A percentile compares a stretch with the other conserved stretches of the same genome.
phyloP scores from a whole-genome alignment of 2,329 filamentous ascomycete species.

The Aspergillus sojae region DNA sequence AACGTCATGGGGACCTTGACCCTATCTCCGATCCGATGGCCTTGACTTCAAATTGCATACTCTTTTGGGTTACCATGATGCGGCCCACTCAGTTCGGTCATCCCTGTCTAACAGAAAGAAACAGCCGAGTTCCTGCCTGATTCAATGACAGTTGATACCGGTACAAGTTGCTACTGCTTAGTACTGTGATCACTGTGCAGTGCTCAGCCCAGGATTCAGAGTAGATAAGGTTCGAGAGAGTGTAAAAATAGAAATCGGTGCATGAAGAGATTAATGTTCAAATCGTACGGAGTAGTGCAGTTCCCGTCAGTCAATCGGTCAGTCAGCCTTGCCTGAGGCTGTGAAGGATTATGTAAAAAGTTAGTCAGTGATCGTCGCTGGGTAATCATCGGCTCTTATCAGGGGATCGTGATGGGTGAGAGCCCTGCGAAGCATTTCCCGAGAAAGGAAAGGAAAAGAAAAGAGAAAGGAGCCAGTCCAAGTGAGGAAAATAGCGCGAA shows the following conservation, averaged over 20 bases:
- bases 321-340: slow-evolving; percentile 4
- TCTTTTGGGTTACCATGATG: not conserved
- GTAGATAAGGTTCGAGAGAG: not conserved
- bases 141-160: not conserved
- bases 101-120: not conserved
- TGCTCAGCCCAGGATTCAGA: not conserved
- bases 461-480: not conserved
- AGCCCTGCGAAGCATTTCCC: not conserved
- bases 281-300: not conserved
- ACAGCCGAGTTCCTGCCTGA: not conserved
- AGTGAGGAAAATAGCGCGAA: not conserved
- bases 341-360: not conserved
- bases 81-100: not conserved
- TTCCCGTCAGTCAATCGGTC: not conserved
- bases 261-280: not conserved
- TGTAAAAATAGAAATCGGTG: not conserved
- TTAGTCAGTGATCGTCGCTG: not conserved
- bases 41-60: not conserved
- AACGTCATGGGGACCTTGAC: not conserved
- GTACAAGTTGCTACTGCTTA: not conserved
- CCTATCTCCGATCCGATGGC: not conserved
- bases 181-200: not conserved
- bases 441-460: not conserved
- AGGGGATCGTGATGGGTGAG: not conserved
- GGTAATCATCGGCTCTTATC: not conserved